Percentiles rank a stretch among this genome's conserved stretches.
These are phyloP conservation scores for Rosa rugosa DNA, from an alignment of 306 rosid species.

Conservation along the genomic window DNA sequence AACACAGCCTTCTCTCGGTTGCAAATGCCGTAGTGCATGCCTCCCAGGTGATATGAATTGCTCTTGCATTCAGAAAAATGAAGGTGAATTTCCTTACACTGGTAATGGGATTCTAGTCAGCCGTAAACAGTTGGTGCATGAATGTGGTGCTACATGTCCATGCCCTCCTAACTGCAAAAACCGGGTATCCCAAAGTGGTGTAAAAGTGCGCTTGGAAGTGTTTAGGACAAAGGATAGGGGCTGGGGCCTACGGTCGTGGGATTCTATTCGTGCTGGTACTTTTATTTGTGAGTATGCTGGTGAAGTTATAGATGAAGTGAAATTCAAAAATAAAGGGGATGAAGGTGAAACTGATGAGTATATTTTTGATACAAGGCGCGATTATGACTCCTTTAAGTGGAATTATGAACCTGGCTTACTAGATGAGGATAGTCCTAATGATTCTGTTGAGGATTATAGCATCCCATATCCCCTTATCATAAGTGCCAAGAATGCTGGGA, in stretches of 20 bases:
- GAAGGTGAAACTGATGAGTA: conserved; percentile 46
- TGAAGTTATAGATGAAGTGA: conserved; percentile 46
- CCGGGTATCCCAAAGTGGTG: conserved; percentile 54
- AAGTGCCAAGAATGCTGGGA: conserved; percentile 58
- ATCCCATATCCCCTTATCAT: conserved; percentile 50
- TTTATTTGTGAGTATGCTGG: conserved; percentile 72
- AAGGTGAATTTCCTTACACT: conserved; percentile 58
- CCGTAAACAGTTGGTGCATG: conserved; percentile 54
- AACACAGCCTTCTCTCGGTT: conserved; percentile 39
- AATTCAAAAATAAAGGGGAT: conserved; percentile 23
- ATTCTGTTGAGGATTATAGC: conserved; percentile 35
- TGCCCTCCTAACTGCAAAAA: conserved; percentile 63
- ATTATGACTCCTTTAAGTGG: conserved; percentile 51
- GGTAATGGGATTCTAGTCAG: conserved; percentile 48
- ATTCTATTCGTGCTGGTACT: conserved; percentile 65
- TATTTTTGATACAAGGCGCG: conserved; percentile 52
- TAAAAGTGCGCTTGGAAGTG: conserved; percentile 53
- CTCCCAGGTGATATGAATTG: conserved; percentile 55
- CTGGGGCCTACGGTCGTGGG: conserved; percentile 70
- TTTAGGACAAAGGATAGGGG: conserved; percentile 61
- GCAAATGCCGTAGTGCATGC: conserved; percentile 49
- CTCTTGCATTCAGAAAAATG: conserved; percentile 58
- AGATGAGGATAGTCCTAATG: conserved; percentile 40
- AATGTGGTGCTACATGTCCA: conserved; percentile 59
- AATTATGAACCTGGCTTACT: conserved; percentile 51